Evolutionary conservation across 2,329 filamentous ascomycete genomes (phyloP), one percentile per base, ranked within the genome.

Genomic region (Calycina marina): DNA sequence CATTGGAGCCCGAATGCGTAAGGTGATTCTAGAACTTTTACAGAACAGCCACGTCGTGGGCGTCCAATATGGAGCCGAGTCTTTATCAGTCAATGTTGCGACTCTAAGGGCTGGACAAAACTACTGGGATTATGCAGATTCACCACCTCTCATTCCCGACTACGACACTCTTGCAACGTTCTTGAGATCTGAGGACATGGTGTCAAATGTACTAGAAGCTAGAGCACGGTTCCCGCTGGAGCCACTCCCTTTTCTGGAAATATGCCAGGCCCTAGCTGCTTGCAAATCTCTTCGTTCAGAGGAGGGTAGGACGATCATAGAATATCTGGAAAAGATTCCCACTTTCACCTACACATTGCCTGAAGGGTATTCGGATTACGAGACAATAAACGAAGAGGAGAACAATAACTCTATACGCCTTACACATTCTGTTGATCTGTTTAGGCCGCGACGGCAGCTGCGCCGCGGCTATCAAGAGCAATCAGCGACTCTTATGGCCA

Each of bases 201-300:
- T 58, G 16, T 54, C 55, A 12, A 55, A 18, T 5, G 35, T 51
- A 40, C 71, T 93, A 18, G 69, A 80, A 50, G 74, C 86, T 5
- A 67, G 77, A 26, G 68, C 71, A 38, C 75, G 88, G 34, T 94
- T 85, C 50, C 88, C 88, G 0, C 88, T 82, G 53, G 88, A 94
- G 56, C 76, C 82, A 28, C 56, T 75, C 3, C 84, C 86, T 1
- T 83, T 93, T 46, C 57, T 92, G 38, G 72, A 69, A 32, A 59
- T 92, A 24, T 78, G 74, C 49, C 74, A 73, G 34, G 70, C 68
- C 24, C 57, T 93, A 11, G 68, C 67, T 58, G 72, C 40, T 40
- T 66, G 48, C 54, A 61, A 45, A 43, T 37, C 40, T 31, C 32
- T 32, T 8, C 47, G 54, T 6, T 48, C 52, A 11, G 54, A 55